Percentiles rank a stretch among this genome's conserved stretches.
phyloP scores from a whole-genome alignment of 257 asterid species.

The Nicotiana paniculata region DNA sequence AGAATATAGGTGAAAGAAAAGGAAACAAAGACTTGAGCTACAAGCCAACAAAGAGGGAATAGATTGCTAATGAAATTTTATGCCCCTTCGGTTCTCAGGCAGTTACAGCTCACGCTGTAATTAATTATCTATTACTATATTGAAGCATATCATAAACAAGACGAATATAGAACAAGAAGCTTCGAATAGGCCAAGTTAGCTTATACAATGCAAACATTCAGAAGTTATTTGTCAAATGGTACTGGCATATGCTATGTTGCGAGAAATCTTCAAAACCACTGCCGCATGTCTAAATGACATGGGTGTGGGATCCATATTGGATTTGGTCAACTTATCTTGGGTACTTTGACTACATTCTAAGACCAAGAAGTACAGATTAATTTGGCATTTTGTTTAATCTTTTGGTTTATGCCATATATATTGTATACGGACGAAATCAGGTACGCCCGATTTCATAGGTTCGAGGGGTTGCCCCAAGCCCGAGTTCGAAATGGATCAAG shows the following conservation, averaged over 20 bases:
- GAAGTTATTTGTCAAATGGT: not conserved
- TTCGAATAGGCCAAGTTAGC: not conserved
- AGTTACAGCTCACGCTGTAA: not conserved
- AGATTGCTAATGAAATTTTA: not conserved
- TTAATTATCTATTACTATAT: not conserved
- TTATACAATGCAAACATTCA: not conserved
- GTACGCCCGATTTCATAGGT: no score
- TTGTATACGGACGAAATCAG: no score
- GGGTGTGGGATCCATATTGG: no score
- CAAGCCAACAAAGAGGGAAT: not conserved
- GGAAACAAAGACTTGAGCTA: not conserved
- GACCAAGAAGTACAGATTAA: no score
- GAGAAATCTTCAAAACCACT: no score
- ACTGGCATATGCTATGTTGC: not conserved
- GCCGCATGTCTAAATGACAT: no score
- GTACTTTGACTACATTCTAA: no score
- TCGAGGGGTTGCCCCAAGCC: no score
- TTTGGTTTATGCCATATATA: no score
- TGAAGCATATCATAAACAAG: not conserved
- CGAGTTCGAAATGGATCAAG: no score
- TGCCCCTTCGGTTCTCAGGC: slow-evolving; percentile 1
- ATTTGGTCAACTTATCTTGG: no score
- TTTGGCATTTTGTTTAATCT: no score
- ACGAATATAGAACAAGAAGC: not conserved
- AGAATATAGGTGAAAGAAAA: not conserved